Base-by-base conservation (phyloP, 2,329 filamentous ascomycete genomes). In the Fusarium cyanostomum region DNA sequence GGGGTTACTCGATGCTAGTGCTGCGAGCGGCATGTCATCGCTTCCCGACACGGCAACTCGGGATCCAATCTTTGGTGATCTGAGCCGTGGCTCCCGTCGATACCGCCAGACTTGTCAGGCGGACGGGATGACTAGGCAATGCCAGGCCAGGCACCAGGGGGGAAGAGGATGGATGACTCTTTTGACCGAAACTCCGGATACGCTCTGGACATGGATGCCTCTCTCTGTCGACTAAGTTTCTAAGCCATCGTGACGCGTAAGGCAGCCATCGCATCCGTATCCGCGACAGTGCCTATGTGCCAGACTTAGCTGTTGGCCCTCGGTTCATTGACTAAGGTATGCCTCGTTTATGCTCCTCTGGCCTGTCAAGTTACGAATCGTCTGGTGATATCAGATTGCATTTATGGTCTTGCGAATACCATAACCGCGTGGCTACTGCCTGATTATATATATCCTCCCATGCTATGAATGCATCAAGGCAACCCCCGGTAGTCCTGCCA, bases 1-100 rank as follows among this genome's bases (percentile, higher is more conserved):
- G 68, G 68, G 68, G 68, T 69, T 64, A 57, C 52, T 59, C 51
- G 56, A 57, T 69, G 57, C 60, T 68, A 67, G 59, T 64, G 67
- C 48, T 61, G 54, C 44, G 53, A 52, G 46, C 50, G 49, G 59
- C 52, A 59, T 62, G 62, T 55, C 67, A 65, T 55, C 31, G 44
- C 37, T 57, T 62, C 59, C 63, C 57, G 58, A 70, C 56, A 52
- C 48, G 57, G 54, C 35, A 68, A 67, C 37, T 57, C 63, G 56
- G 59, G 52, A 59, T 54, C 21, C 21, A 21, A 21, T 21, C 21
- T 21, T 21, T 21, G 21, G 21, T 6, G 4, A 21, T 21, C 30
- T 13, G 10, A 48, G 48, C 52, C 37, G 52, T 46, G 38, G 41
- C 53, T 65, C 59, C 50, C 39, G 52, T 41, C 10, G 35, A 44